Evolutionary conservation across 108 stramenopile genomes (phyloP), one percentile per base, ranked within the genome.

Genomic region (Cyclotella choctawhatcheeana): DNA sequence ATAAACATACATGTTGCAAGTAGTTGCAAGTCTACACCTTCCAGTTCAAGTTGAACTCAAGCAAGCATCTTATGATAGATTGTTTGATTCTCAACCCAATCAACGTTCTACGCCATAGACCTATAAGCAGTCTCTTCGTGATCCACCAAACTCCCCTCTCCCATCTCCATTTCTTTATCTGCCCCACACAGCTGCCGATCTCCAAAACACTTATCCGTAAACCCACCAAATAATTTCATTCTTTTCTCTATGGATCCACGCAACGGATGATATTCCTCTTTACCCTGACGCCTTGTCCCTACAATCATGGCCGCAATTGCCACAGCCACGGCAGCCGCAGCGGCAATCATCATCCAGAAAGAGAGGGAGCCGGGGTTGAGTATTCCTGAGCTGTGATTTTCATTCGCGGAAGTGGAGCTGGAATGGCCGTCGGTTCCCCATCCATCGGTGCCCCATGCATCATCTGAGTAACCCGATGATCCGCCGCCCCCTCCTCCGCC

Each of bases 181-280:
- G 64, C 70, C 2, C 71, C 78, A 16, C 71, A 79, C 66, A 69
- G 37, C 44, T 66, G 52, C 60, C 78, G 58, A 5, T 73, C 78
- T 66, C 76, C 81, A 50, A 77, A 73, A 31, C 76, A 77, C 22
- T 43, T 37, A 35, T 73, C 58, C 18, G 81, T 71, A 59, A 82
- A 61, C 17, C 74, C 74, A 1, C 67, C 66, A 64, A 82, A 78
- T 30, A 82, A n/a, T 3, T 31, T 64, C 77, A 82, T 82, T 31
- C 81, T 44, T 20, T 67, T 66, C 29, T 68, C 64, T 20, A 82
- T 65, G 1, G 63, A 45, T 44, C 80, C 80, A 21, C 66, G 45
- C 44, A 81, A 53, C 16, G 75, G 75, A 59, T 81, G 80, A 40
- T 76, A 71, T 14, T 64, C 27, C 4, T 71, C 45, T 37, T 65